Percentiles rank a stretch among this genome's conserved stretches.
Conservation (phyloP, 2,329 filamentous ascomycete species). For the Pseudovirgaria hyperparasitica region DNA sequence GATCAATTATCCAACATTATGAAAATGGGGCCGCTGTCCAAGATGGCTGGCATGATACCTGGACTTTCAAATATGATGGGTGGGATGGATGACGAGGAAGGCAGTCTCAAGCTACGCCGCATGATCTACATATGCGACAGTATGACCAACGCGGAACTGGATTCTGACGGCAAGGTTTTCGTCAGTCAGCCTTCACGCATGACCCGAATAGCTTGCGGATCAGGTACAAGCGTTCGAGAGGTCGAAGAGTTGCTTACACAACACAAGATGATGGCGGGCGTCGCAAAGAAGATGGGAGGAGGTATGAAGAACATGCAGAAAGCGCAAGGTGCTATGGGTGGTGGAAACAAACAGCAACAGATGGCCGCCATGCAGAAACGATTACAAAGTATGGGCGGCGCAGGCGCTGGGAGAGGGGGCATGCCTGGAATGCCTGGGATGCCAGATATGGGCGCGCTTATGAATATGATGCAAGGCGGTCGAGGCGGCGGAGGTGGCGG, state of each 20-base stretch:
- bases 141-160: constrained; percentile 93
- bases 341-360: constrained; percentile 84
- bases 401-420: constrained; percentile 46
- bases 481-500: constrained; percentile 47
- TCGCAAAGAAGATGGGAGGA: constrained; percentile 98
- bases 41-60: constrained; percentile 98
- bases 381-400: constrained; percentile 82
- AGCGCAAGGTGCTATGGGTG: constrained; percentile 81
- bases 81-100: constrained; percentile 94
- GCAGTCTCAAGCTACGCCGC: constrained; percentile 80
- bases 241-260: constrained; percentile 96
- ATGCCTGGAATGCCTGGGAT: constrained; percentile 40
- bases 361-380: constrained; percentile 96
- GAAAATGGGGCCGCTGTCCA: constrained; percentile 97
- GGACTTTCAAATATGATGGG: constrained; percentile 89
- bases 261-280: constrained; percentile 96
- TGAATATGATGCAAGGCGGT: constrained; percentile 79
- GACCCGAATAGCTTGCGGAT: constrained; percentile 80
- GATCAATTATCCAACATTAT: constrained; percentile 97
- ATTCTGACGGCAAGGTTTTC: constrained; percentile 89
- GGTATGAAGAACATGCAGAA: constrained; percentile 97
- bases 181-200: constrained; percentile 85
- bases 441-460: constrained; percentile 74
- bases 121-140: constrained; percentile 99
- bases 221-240: constrained; percentile 80